Evolutionary conservation across 192 early-diverging fungal genomes (phyloP), one percentile per base, ranked within the genome.

Genomic region (Rhizoclosmatium globosum): DNA sequence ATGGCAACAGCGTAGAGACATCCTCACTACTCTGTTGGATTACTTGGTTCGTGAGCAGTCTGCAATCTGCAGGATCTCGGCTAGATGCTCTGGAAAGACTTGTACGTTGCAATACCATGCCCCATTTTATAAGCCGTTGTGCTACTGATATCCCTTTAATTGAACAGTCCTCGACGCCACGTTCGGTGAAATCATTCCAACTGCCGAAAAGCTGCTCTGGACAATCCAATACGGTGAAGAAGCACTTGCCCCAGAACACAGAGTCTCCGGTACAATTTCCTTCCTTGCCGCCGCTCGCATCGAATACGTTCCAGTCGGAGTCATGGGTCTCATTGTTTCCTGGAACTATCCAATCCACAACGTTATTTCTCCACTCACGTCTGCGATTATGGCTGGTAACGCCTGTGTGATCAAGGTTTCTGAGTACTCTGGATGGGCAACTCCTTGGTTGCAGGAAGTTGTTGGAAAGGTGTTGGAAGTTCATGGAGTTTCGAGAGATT

Each of bases 391-490:
- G 80, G 86, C 93, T 17, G 95, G 95, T 13, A 96, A 96, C 74
- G 94, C 91, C 47, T 94, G 93, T 71, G 83, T 95, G 7, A 89
- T 96, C 80, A 96, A 96, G 83, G 89, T 88, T 44, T 93, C 92
- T 45, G 95, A 96, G 82, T 91, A 94, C 62, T 94, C 92, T 23
- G 93, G 94, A 2, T 96, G 94, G 94, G 93, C 91, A 78, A 89
- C 91, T 68, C 43, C 72, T 4, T 95, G 91, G 69, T 95, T 85
- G 83, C 84, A 87, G 77, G 78, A 86, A 47, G 88, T 94, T 77
- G 85, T 94, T 60, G 83, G 83, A 48, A 87, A 86, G 2, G 92
- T 92, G 64, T 82, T 96, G 56, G 86, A 79, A 23, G 89, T 87
- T 21, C 89, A 93, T 78, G 94, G 94, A n/a, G 88, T 94, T 76